Evolutionary conservation across 768 basidiomycete species (phyloP), one percentile per base, ranked within the genome.

Genomic region (Suillus luteus): DNA sequence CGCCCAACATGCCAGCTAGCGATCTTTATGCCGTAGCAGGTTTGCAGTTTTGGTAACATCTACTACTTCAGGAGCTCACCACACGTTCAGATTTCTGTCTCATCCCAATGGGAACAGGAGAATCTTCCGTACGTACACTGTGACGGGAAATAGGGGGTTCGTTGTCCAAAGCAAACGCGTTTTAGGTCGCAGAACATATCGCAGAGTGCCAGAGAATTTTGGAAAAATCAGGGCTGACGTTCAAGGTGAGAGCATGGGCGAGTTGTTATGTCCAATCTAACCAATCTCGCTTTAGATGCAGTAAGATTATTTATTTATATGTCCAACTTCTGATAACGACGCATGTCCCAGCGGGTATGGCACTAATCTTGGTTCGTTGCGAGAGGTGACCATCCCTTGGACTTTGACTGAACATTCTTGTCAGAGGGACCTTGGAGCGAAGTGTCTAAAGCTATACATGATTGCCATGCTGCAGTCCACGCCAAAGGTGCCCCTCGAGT

Each of bases 391-490:
- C 54, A 22, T 62, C 48, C 17, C 38, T 49, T 43, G 11, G 59
- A 43, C 37, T 27, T 8, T 38, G 38, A 40, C 51, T 66, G n/a
- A 70, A 40, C 41, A 31, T 22, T 12, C 11, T 35, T 60, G 5
- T 27, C 59, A 77, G 92, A 96, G 76, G 95, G 95, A 5, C 90
- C 92, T 0, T 98, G 93, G 94, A 81, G 83, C 27, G 79, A 86
- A 59, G 96, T 99, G 46, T 88, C 85, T 63, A 81, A 90, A 68
- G 93, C 90, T 2, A 97, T 99, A 66, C 92, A 94, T 67, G 92
- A 91, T 65, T 97, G 95, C 72, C 96, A 99, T 72, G 83, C 83
- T 31, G 93, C 92, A 1, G 90, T 95, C 6, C 94, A 96, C 66
- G 86, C 84, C 1, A 83, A 85, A 72, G 92, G 92, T 27, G 84